These are phyloP conservation scores for Puccinia horiana DNA, from an alignment of 1,284 basidiomycete genomes.

Conservation along the genomic window DNA sequence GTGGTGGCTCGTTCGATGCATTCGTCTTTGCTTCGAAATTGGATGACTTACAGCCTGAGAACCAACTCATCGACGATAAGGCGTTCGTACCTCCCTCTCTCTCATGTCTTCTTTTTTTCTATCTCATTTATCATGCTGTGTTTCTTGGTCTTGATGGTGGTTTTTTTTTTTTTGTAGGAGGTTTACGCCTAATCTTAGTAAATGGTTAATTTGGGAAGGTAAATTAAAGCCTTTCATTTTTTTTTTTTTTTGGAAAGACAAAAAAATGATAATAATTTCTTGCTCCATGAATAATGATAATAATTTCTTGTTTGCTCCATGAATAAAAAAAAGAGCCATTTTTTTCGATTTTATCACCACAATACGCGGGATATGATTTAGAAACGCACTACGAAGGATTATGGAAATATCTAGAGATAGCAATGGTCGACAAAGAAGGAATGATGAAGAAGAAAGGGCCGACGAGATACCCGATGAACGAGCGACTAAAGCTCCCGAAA, in stretches of 20 bases:
- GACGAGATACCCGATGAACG: constrained; percentile 53
- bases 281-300: background rate
- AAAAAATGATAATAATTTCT: background rate
- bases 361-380: constrained; percentile 55
- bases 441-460: constrained; percentile 13
- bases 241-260: constrained; percentile 50
- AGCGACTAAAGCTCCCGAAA: constrained; percentile 52
- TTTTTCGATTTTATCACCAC: constrained; percentile 55
- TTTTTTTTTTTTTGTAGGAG: constrained; percentile 50
- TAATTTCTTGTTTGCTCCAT: background rate
- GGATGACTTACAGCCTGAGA: constrained; percentile 57
- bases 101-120: background rate
- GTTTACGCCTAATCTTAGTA: constrained; percentile 58
- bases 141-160: too few species aligned
- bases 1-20: constrained; percentile 58
- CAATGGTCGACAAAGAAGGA: constrained; percentile 50
- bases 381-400: constrained; percentile 54
- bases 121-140: background rate
- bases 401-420: constrained; percentile 53
- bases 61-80: constrained; percentile 52
- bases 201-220: constrained; percentile 60
- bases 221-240: constrained; percentile 21
- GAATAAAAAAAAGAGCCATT: constrained; percentile 53
- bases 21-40: constrained; percentile 58
- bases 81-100: constrained; percentile 43